Conservation (phyloP, 164 flowering plant genomes). For the Umbilicus rupestris region DNA sequence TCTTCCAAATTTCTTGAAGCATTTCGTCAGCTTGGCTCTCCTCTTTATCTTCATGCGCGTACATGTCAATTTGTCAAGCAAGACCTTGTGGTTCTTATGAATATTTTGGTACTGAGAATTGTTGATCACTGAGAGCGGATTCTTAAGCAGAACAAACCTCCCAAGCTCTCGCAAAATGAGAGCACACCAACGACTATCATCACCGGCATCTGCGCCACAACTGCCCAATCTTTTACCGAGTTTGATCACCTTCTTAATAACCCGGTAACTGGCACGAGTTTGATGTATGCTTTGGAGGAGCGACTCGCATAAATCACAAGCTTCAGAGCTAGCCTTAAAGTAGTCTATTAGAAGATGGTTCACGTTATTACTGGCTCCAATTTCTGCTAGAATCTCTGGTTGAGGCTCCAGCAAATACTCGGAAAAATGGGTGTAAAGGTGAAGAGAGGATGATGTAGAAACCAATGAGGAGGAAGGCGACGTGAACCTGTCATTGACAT, state of each 20-base stretch:
- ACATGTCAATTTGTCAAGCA: conserved; percentile 29
- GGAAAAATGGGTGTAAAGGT: conserved; percentile 21
- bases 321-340: conserved; percentile 51
- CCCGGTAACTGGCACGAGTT: conserved; percentile 29
- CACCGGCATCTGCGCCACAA: background rate
- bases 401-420: conserved; percentile 44
- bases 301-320: conserved; percentile 37
- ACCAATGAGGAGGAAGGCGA: conserved; percentile 6
- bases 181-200: conserved; percentile 16
- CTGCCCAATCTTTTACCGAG: conserved; percentile 13
- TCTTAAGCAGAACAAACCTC: conserved; percentile 27
- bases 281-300: conserved; percentile 45
- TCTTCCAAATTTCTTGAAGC: conserved; percentile 31
- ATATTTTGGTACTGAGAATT: conserved; percentile 21
- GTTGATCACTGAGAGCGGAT: conserved; percentile 38
- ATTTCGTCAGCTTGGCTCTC: conserved; percentile 18
- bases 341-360: conserved; percentile 41
- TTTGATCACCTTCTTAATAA: conserved; percentile 31
- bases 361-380: conserved; percentile 21
- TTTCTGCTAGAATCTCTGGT: conserved; percentile 32
- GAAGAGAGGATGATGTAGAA: conserved; percentile 15
- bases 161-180: conserved; percentile 29
- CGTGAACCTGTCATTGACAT: background rate
- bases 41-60: conserved; percentile 23
- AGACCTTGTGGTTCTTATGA: conserved; percentile 22